These are phyloP conservation scores for Dactylellina drechsleri DNA, from an alignment of 2,329 filamentous ascomycete genomes.

Conservation along the genomic window DNA sequence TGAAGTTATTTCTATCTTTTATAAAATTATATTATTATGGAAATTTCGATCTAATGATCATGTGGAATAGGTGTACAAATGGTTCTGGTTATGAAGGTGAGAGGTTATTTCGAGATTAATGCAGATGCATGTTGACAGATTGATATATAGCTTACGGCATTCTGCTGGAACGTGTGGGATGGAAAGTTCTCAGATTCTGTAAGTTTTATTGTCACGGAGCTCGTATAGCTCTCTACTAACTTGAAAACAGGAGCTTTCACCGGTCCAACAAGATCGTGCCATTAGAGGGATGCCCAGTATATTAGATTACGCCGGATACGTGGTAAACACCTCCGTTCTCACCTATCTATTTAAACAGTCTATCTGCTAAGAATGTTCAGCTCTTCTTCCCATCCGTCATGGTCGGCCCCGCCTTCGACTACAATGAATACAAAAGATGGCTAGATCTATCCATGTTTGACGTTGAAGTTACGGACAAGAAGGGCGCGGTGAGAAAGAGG, in stretches of 20 bases:
- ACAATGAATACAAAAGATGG: slow-evolving; percentile 89
- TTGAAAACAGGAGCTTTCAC: slow-evolving; percentile 74
- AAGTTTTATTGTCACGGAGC: slow-evolving; percentile 16
- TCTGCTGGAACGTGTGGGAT: slow-evolving; percentile 98
- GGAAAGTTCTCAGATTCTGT: slow-evolving; percentile 75
- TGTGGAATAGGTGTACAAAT: slow-evolving; percentile 78
- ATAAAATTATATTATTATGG: slow-evolving; percentile 27
- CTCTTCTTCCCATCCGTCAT: slow-evolving; percentile 94
- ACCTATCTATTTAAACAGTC: background rate
- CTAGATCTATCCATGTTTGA: slow-evolving; percentile 96
- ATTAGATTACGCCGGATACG: slow-evolving; percentile 87
- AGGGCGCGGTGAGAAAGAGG: slow-evolving; percentile 85
- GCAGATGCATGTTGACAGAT: background rate
- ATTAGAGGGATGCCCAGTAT: slow-evolving; percentile 77
- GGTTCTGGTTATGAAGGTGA: slow-evolving; percentile 92
- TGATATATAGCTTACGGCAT: slow-evolving; percentile 73
- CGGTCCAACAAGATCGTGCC: slow-evolving; percentile 84
- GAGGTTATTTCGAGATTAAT: background rate
- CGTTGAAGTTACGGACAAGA: slow-evolving; percentile 84
- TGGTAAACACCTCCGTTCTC: slow-evolving; percentile 62
- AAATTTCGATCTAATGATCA: background rate
- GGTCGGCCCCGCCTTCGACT: slow-evolving; percentile 92
- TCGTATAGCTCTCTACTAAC: slow-evolving; percentile 6
- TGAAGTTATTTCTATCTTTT: too few species aligned
- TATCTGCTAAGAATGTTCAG: slow-evolving; percentile 51